Evolutionary conservation across 768 basidiomycete genomes (phyloP).

Genomic region (Rhizopogon roseolus): DNA sequence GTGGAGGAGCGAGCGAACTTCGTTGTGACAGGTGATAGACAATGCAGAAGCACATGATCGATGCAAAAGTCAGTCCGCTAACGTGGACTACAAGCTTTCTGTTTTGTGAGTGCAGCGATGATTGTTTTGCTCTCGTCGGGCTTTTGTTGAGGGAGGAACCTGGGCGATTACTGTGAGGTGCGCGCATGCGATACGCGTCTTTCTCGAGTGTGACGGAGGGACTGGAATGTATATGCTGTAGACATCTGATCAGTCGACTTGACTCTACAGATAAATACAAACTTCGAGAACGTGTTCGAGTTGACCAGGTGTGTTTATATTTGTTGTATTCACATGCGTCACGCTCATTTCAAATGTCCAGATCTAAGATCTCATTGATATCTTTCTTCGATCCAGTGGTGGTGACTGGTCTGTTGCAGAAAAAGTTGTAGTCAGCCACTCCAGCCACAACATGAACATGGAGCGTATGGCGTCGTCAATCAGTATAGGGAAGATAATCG

Average conservation of each 20-base stretch:
- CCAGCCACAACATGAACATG: too few species aligned
- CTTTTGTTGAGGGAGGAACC: constrained; percentile 16
- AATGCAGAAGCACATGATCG: constrained; percentile 47
- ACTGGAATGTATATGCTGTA: constrained; percentile 28
- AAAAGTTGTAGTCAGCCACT: too few species aligned
- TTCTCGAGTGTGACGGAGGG: constrained; percentile 61
- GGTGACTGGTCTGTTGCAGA: too few species aligned
- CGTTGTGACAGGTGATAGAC: constrained; percentile 61
- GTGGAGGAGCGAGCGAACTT: constrained; percentile 36
- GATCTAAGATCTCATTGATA: too few species aligned
- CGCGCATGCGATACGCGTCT: constrained; percentile 62
- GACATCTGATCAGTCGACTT: background rate
- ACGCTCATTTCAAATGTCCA: too few species aligned
- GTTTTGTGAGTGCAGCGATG: constrained; percentile 15
- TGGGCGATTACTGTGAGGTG: constrained; percentile 25
- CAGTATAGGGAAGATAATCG: too few species aligned
- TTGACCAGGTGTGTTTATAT: background rate
- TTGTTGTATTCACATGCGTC: background rate
- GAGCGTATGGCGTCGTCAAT: too few species aligned
- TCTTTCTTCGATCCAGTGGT: too few species aligned
- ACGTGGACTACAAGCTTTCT: constrained; percentile 39
- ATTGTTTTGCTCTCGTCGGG: constrained; percentile 6
- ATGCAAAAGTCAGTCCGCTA: constrained; percentile 40
- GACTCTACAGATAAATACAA: too few species aligned
- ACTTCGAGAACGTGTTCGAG: constrained; percentile 10